Conservation (phyloP, 148 eudicot genomes). For the Hydrangea macrophylla region DNA sequence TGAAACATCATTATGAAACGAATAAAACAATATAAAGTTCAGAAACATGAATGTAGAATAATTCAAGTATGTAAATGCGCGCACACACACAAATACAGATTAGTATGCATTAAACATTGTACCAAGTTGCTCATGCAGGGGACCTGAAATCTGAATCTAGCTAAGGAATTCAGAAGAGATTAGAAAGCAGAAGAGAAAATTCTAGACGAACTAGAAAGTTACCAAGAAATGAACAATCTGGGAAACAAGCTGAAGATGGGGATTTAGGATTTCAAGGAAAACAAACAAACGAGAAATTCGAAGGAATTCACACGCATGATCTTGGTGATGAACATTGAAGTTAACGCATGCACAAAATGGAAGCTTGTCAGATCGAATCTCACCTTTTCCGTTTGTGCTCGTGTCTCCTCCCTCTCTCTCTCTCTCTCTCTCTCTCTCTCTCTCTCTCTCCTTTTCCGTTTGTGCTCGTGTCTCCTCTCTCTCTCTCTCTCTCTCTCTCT, state of each 20-base stretch:
- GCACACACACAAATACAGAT: background rate
- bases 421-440: no score
- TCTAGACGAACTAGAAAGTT: background rate
- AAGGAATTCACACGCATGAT: conserved; percentile 1
- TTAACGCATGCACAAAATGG: background rate
- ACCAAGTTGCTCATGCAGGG: background rate
- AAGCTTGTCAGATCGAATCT: conserved; percentile 1
- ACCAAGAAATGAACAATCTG: background rate
- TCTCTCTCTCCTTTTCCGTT: no score
- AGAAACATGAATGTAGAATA: background rate
- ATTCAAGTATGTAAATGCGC: background rate
- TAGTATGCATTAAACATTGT: background rate
- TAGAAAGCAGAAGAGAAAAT: background rate
- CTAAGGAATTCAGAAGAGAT: background rate
- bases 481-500: no score
- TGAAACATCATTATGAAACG: background rate
- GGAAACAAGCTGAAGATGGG: background rate
- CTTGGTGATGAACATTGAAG: conserved; percentile 5
- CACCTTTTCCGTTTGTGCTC: conserved; percentile 5
- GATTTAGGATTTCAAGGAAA: conserved; percentile 1
- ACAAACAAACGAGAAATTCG: conserved; percentile 1
- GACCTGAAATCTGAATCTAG: conserved; percentile 17
- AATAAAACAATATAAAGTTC: background rate
- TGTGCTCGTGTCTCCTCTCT: no score
- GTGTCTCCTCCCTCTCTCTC: conserved; percentile 24